phyloP scores from a whole-genome alignment of 345 rosid species.

The Lumnitzera littorea region DNA sequence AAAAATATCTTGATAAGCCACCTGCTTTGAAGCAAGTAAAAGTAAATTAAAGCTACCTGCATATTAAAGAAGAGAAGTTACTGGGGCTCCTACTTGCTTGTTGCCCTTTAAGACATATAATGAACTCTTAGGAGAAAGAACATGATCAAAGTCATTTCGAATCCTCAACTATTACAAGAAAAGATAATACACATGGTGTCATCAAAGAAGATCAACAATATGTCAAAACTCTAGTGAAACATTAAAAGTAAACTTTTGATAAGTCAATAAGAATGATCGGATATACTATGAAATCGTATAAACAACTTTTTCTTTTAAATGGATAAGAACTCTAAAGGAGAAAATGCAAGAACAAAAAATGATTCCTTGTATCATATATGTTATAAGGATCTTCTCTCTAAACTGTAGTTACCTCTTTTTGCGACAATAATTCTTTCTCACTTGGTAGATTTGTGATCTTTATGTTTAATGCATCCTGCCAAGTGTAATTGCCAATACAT shows the following conservation, averaged over 20 bases:
- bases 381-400: not conserved
- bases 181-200: constrained; percentile 7
- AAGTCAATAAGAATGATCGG: no score
- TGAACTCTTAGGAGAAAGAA: constrained; percentile 98
- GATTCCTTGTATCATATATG: no score
- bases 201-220: constrained; percentile 3
- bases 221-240: no score
- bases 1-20: constrained; percentile 74
- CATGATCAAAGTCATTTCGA: constrained; percentile 99
- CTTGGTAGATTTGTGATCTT: constrained; percentile 22
- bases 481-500: constrained; percentile 7
- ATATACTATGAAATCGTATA: no score
- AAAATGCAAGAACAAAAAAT: no score
- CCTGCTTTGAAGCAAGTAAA: constrained; percentile 34
- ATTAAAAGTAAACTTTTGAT: not conserved
- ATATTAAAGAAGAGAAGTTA: constrained; percentile 12
- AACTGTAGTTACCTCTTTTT: constrained; percentile 24
- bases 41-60: not conserved
- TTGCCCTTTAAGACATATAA: constrained; percentile 90
- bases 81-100: constrained; percentile 55
- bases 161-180: constrained; percentile 69
- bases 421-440: constrained; percentile 21
- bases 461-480: constrained; percentile 37
- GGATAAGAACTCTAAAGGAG: no score
- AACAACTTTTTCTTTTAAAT: no score